Evolutionary conservation across 202 grass and related monocot species (phyloP).

Genomic region (Panicum hallii): DNA sequence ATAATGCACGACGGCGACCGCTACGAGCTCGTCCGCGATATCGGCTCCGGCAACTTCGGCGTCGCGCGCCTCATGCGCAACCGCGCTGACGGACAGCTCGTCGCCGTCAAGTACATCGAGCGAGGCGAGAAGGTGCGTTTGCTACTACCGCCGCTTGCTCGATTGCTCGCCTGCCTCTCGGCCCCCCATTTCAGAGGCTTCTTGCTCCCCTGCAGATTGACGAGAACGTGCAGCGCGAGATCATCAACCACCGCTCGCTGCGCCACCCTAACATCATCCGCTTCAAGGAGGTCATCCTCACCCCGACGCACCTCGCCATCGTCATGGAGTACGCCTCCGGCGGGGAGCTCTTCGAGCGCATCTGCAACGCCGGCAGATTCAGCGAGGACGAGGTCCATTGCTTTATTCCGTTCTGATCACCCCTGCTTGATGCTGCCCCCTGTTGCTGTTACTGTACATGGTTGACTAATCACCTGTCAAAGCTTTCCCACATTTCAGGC

Average conservation of each 20-base stretch:
- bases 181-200: background rate
- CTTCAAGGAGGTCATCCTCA: slow-evolving; percentile 99
- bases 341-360: slow-evolving; percentile 94
- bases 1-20: slow-evolving; percentile 99
- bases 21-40: slow-evolving; percentile 94
- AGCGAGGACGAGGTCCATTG: slow-evolving; percentile 88
- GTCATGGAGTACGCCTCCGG: slow-evolving; percentile 99
- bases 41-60: slow-evolving; percentile 97
- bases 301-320: slow-evolving; percentile 94
- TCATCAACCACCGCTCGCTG: slow-evolving; percentile 98
- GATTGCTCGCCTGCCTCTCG: background rate
- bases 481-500: slow-evolving; percentile 58
- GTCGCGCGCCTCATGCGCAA: slow-evolving; percentile 89
- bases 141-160: background rate
- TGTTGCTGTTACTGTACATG: background rate
- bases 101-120: slow-evolving; percentile 99
- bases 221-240: slow-evolving; percentile 98
- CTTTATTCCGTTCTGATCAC: background rate
- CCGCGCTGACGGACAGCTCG: slow-evolving; percentile 77
- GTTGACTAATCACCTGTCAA: background rate
- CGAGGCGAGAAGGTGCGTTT: slow-evolving; percentile 71
- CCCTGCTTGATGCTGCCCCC: background rate
- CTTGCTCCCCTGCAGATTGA: slow-evolving; percentile 66
- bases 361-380: slow-evolving; percentile 93
- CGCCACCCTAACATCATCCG: slow-evolving; percentile 96